Evolutionary conservation across 495 filamentous ascomycete genomes (phyloP).

Genomic region (Halenospora varia): DNA sequence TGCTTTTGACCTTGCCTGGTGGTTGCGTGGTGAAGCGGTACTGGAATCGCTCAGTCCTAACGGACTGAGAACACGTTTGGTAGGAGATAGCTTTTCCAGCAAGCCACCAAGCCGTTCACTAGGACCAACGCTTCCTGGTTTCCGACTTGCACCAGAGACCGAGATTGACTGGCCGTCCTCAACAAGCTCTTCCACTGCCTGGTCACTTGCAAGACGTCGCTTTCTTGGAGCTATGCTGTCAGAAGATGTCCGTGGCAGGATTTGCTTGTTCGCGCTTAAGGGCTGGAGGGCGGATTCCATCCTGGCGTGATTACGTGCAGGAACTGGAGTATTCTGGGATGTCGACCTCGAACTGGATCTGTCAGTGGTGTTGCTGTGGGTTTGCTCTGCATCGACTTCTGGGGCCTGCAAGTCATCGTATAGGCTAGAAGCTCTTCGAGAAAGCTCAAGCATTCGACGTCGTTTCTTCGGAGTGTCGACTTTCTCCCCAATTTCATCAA

Average conservation of each 20-base stretch:
- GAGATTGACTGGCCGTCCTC: conserved; percentile 16
- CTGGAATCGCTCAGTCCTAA: background rate
- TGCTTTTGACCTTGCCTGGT: background rate
- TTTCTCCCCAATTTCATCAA: conserved; percentile 62
- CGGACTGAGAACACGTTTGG: conserved; percentile 9
- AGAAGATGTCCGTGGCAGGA: conserved; percentile 11
- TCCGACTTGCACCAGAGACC: background rate
- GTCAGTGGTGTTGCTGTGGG: background rate
- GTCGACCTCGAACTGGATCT: background rate
- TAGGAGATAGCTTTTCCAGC: conserved; percentile 16
- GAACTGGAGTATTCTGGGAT: background rate
- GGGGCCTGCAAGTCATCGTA: background rate
- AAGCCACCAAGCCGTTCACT: conserved; percentile 4
- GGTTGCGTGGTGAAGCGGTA: background rate
- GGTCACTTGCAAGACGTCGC: conserved; percentile 9
- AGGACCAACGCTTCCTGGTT: background rate
- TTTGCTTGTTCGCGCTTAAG: conserved; percentile 9
- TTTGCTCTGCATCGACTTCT: background rate
- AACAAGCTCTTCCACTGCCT: conserved; percentile 11
- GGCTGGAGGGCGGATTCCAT: conserved; percentile 24
- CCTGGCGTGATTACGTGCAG: background rate
- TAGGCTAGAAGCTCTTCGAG: background rate
- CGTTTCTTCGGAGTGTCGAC: conserved; percentile 62
- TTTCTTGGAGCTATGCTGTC: conserved; percentile 12
- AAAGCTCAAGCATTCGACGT: conserved; percentile 11